These are phyloP conservation scores for Hygrophorus russula DNA, from an alignment of 768 basidiomycete species.

Conservation along the genomic window DNA sequence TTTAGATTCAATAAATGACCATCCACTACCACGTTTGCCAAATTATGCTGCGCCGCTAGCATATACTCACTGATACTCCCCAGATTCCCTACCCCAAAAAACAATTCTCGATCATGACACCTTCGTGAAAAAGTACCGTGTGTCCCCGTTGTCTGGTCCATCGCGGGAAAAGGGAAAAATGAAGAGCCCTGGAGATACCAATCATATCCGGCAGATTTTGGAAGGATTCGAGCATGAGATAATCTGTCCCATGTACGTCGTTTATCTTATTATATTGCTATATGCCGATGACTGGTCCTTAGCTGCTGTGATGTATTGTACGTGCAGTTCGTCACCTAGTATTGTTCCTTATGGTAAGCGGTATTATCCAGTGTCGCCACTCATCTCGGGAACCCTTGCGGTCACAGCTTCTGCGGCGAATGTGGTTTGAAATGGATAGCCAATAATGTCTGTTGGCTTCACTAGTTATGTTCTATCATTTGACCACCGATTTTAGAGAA, in stretches of 20 bases:
- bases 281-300: conserved; percentile 2
- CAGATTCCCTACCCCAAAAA: neutral
- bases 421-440: conserved; percentile 53
- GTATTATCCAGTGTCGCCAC: conserved; percentile 54
- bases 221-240: conserved; percentile 52
- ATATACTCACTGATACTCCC: too few species aligned
- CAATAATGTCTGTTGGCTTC: conserved; percentile 31
- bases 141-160: conserved; percentile 4
- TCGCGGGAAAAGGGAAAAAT: conserved; percentile 33
- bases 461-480: neutral
- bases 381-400: conserved; percentile 59
- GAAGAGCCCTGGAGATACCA: conserved; percentile 1
- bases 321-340: neutral
- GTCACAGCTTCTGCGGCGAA: conserved; percentile 61
- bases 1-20: too few species aligned
- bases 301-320: conserved; percentile 70
- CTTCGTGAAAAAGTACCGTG: neutral
- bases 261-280: conserved; percentile 5
- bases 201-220: conserved; percentile 20
- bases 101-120: neutral
- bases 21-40: too few species aligned
- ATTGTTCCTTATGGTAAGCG: conserved; percentile 1
- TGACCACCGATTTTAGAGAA: conserved; percentile 19
- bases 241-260: conserved; percentile 60
- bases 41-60: too few species aligned